Base-by-base conservation (phyloP, 1,284 basidiomycete species). In the Anthracocystis setariae region DNA sequence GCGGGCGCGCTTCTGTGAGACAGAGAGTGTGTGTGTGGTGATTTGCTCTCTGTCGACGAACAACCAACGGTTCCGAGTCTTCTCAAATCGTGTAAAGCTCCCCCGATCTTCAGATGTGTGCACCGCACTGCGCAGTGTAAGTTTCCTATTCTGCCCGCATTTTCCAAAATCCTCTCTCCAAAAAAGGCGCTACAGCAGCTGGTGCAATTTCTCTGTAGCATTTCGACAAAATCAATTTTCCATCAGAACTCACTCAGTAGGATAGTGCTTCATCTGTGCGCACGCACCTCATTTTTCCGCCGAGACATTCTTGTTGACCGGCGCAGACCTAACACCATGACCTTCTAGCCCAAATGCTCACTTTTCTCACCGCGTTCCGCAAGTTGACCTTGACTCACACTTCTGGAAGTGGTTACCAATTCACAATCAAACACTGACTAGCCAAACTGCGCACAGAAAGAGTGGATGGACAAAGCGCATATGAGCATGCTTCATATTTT, bases 401-500 rank as follows among this genome's bases (percentile, higher is more conserved):
- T 33, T 15, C 32, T 33, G 32, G 15, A 33, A 33, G 32, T n/a
- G n/a, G n/a, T n/a, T n/a, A n/a, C n/a, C n/a, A 20, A 17, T 39
- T 39, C 38, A 39, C n/a, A 18, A 4, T 18, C 35, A 13, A 20
- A 23, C 46, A 35, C 29, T 35, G 3, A 40, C 21, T 25, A 24
- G 33, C 27, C 48, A 50, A 24, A 27, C n/a, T 9, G 18, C 20
- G 24, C 46, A 47, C 40, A 24, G 23, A 18, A 27, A 8, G 7
- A 27, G 23, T 21, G 44, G 46, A 50, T 18, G 54, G 52, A 53
- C 55, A 63, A 69, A 50, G 50, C 46, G 60, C 66, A 69, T 56
- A 52, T 44, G 51, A 44, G 27, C 54, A 63, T 69, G 66, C 66
- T 59, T 69, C 48, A 33, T 37, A 50, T 56, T 71, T 71, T 65